Conservation (phyloP, 371 early-diverging fungal species). For the Capniomyces stellatus region DNA sequence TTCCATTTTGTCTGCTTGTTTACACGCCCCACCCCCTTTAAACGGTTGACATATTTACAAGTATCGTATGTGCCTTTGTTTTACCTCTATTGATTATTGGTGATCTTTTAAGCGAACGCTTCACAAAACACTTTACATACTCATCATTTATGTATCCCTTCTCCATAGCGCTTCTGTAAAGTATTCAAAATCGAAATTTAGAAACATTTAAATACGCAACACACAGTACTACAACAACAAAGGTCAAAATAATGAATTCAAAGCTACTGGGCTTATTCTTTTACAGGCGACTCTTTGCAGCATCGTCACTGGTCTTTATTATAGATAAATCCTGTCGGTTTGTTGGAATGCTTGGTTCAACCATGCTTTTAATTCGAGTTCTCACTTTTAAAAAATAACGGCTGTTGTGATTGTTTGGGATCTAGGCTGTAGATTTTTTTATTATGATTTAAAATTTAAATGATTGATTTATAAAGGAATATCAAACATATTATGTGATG, state of each 20-base stretch:
- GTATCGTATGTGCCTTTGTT: too few species aligned
- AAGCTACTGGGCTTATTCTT: neutral
- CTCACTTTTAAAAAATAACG: too few species aligned
- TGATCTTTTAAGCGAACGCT: conserved; percentile 40
- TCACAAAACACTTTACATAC: conserved; percentile 55
- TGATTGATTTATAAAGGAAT: too few species aligned
- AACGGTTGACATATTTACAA: too few species aligned
- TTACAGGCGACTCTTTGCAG: neutral
- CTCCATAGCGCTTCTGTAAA: conserved; percentile 61
- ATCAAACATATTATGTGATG: too few species aligned
- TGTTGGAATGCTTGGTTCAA: too few species aligned
- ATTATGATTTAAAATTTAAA: too few species aligned
- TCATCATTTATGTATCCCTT: conserved; percentile 66
- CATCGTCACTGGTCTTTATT: conserved; percentile 1
- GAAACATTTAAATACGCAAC: neutral
- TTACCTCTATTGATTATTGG: conserved; percentile 89
- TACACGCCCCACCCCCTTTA: too few species aligned
- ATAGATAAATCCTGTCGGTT: conserved; percentile 1
- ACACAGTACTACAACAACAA: neutral
- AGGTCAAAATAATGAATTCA: neutral
- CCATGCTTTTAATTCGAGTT: too few species aligned
- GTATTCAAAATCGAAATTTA: neutral
- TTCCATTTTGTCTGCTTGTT: too few species aligned
- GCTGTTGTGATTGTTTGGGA: too few species aligned
- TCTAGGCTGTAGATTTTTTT: too few species aligned